These are phyloP conservation scores for Ophiostoma novo-ulmi DNA, from an alignment of 2,329 filamentous ascomycete species.

Conservation along the genomic window DNA sequence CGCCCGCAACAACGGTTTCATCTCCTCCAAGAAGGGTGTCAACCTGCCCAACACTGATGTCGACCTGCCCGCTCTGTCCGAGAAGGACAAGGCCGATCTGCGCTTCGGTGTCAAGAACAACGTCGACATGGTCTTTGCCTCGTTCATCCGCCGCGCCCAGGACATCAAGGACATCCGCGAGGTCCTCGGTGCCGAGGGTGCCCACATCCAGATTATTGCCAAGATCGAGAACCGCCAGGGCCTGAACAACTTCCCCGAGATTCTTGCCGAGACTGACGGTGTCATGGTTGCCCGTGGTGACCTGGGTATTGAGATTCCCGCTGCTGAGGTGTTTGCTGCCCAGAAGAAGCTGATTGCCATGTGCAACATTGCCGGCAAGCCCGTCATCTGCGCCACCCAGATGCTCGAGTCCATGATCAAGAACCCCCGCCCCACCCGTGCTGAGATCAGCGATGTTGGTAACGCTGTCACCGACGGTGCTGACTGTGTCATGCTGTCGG, in stretches of 20 bases:
- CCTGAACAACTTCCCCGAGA: slow-evolving; percentile 99
- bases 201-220: slow-evolving; percentile 98
- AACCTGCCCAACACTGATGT: slow-evolving; percentile 99
- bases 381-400: slow-evolving; percentile 97
- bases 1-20: slow-evolving; percentile 96
- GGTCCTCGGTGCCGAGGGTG: slow-evolving; percentile 84
- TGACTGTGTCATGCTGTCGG: slow-evolving; percentile 99
- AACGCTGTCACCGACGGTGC: slow-evolving; percentile 97
- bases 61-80: slow-evolving; percentile 91
- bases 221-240: slow-evolving; percentile 99
- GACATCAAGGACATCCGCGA: slow-evolving; percentile 91
- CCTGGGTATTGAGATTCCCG: slow-evolving; percentile 96
- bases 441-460: slow-evolving; percentile 96
- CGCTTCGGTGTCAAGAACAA: slow-evolving; percentile 96
- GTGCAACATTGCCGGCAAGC: slow-evolving; percentile 99
- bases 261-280: slow-evolving; percentile 91
- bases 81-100: slow-evolving; percentile 96
- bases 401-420: slow-evolving; percentile 99
- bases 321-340: slow-evolving; percentile 95
- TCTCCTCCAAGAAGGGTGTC: slow-evolving; percentile 98
- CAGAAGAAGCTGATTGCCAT: slow-evolving; percentile 99
- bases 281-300: slow-evolving; percentile 99
- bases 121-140: slow-evolving; percentile 98
- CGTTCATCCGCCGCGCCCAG: slow-evolving; percentile 90
- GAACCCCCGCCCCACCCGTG: slow-evolving; percentile 95